Evolutionary conservation across 1,284 basidiomycete species (phyloP).

Genomic region (Veloboletus limbatus): DNA sequence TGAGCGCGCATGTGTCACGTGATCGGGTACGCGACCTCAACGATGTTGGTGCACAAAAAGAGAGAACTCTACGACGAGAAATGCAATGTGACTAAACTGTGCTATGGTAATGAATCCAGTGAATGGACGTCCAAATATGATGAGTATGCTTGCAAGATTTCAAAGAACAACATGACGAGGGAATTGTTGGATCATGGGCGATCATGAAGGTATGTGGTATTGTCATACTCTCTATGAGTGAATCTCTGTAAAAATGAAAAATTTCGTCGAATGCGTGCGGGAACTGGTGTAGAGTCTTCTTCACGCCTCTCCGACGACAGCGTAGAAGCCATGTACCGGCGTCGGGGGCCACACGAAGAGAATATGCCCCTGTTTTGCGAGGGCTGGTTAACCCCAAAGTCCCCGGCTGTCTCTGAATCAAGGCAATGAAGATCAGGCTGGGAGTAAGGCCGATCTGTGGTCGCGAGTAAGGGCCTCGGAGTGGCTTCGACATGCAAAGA

Average conservation of each 20-base stretch:
- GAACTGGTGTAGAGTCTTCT: conserved; percentile 13
- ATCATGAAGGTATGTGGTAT: conserved; percentile 11
- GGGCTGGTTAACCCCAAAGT: conserved; percentile 22
- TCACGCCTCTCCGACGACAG: conserved; percentile 15
- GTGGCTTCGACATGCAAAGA: conserved; percentile 21
- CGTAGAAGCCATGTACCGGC: conserved; percentile 20
- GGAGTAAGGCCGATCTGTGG: conserved; percentile 28
- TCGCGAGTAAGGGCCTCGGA: conserved; percentile 12
- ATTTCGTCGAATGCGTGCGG: conserved; percentile 31
- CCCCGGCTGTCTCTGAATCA: conserved; percentile 19
- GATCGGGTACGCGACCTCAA: no score
- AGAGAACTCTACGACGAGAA: conserved; percentile 10
- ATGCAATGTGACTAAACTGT: conserved; percentile 19
- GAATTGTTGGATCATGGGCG: conserved; percentile 10
- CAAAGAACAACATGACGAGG: conserved; percentile 4
- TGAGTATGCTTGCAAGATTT: conserved; percentile 23
- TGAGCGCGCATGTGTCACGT: conserved; percentile 27
- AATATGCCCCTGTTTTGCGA: conserved; percentile 12
- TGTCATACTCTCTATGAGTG: conserved; percentile 13
- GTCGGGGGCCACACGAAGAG: conserved; percentile 18
- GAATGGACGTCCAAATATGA: conserved; percentile 10
- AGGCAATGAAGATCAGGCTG: conserved; percentile 32
- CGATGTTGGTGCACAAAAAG: conserved; percentile 6
- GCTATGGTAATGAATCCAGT: conserved; percentile 10
- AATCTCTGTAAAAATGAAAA: conserved; percentile 34